Percentiles rank a stretch among this genome's conserved stretches.
Evolutionary conservation across 495 filamentous ascomycete genomes (phyloP).

Genomic region (Penicillium diatomitis): DNA sequence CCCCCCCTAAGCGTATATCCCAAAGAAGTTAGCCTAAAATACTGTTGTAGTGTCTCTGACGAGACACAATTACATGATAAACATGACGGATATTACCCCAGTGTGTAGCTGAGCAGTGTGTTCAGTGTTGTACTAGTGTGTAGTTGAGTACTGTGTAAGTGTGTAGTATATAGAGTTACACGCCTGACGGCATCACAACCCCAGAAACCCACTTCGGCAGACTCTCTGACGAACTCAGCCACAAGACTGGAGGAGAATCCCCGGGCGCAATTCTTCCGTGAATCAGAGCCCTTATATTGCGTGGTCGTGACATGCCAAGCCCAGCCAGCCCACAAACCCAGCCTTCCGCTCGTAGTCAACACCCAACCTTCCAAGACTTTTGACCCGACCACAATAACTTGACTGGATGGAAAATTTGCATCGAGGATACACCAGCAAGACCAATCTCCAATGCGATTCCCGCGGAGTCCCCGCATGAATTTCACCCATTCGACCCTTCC

Average conservation of each 20-base stretch:
- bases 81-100: too few relatives aligned
- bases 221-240: too few relatives aligned
- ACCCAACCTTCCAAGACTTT: neutral
- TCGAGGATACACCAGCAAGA: neutral
- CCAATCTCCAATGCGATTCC: slow-evolving; percentile 3
- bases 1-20: too few relatives aligned
- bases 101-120: too few relatives aligned
- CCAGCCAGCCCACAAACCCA: neutral
- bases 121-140: too few relatives aligned
- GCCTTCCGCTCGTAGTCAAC: neutral
- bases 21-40: too few relatives aligned
- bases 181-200: too few relatives aligned
- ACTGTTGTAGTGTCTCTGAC: too few relatives aligned
- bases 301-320: neutral
- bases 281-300: slow-evolving; percentile 5
- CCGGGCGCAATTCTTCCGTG: slow-evolving; percentile 8
- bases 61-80: too few relatives aligned
- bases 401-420: slow-evolving; percentile 16
- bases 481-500: slow-evolving; percentile 15
- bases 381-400: neutral
- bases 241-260: neutral
- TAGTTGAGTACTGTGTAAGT: too few relatives aligned
- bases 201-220: too few relatives aligned
- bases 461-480: slow-evolving; percentile 8
- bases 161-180: too few relatives aligned